These are phyloP conservation scores for Cryptomeria japonica DNA, from an alignment of 75 land plant genomes.

Conservation along the genomic window DNA sequence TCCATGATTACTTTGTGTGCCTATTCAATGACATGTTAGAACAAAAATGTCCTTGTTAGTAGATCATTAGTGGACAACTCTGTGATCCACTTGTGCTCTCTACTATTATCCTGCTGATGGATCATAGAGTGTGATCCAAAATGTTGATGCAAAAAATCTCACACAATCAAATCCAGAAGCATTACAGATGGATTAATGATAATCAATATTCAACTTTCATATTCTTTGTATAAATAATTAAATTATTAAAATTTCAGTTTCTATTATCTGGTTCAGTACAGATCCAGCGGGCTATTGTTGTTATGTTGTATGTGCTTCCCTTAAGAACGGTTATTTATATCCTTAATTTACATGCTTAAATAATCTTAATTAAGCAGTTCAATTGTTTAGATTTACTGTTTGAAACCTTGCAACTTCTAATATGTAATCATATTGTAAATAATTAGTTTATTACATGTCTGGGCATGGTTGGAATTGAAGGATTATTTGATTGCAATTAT, in stretches of 20 bases:
- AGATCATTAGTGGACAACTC: too few species aligned
- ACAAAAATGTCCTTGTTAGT: too few species aligned
- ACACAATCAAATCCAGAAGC: too few species aligned
- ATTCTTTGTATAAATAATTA: not conserved
- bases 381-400: not conserved
- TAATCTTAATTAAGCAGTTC: not conserved
- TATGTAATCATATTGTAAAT: not conserved
- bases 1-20: too few species aligned
- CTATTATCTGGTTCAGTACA: not conserved
- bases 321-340: not conserved
- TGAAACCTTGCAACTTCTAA: not conserved
- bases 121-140: too few species aligned
- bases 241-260: not conserved
- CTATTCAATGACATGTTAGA: too few species aligned
- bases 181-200: not conserved
- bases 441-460: not conserved
- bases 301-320: not conserved
- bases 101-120: too few species aligned
- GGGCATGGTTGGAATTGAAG: not conserved
- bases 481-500: not conserved
- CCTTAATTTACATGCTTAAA: not conserved
- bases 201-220: not conserved
- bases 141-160: too few species aligned
- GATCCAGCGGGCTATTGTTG: not conserved
- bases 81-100: too few species aligned